Percentiles rank a stretch among this genome's conserved stretches.
phyloP scores from a whole-genome alignment of 768 basidiomycete species.

The Rhodotorula diobovata region DNA sequence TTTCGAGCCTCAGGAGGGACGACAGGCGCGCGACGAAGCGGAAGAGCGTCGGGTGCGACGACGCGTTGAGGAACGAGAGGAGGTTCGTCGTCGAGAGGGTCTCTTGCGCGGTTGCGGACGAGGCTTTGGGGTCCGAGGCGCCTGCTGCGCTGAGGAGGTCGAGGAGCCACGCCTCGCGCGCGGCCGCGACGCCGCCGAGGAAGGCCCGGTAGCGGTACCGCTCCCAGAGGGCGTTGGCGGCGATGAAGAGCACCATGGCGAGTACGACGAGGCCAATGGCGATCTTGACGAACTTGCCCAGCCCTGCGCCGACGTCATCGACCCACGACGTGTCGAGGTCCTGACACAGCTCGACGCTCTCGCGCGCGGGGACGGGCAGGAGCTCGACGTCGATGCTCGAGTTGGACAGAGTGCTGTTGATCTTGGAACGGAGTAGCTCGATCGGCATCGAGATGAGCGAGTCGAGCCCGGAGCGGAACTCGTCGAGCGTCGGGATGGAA shows the following conservation, averaged over 20 bases:
- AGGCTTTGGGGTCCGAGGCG: neutral
- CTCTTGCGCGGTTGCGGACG: neutral
- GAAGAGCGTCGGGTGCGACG: constrained; percentile 68
- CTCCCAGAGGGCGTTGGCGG: constrained; percentile 68
- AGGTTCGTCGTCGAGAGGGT: constrained; percentile 53
- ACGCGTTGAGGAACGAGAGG: constrained; percentile 65
- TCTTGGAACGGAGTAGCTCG: constrained; percentile 76
- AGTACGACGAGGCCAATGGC: constrained; percentile 69
- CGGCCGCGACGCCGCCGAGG: constrained; percentile 61
- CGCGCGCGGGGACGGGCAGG: constrained; percentile 70
- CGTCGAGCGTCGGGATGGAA: constrained; percentile 70
- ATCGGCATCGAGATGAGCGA: constrained; percentile 61
- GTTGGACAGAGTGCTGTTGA: constrained; percentile 76
- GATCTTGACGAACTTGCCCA: constrained; percentile 75
- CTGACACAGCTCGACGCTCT: constrained; percentile 67
- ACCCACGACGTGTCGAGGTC: constrained; percentile 75
- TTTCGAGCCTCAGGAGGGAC: constrained; percentile 52
- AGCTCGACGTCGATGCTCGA: constrained; percentile 57
- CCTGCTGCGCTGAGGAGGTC: constrained; percentile 57
- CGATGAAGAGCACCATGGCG: constrained; percentile 67
- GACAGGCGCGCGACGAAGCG: constrained; percentile 60
- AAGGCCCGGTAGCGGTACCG: constrained; percentile 83
- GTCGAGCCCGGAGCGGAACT: constrained; percentile 70
- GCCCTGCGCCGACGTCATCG: constrained; percentile 73
- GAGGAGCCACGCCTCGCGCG: constrained; percentile 64